Conservation (phyloP, 805 yeast species). For the Candida insectorum region DNA sequence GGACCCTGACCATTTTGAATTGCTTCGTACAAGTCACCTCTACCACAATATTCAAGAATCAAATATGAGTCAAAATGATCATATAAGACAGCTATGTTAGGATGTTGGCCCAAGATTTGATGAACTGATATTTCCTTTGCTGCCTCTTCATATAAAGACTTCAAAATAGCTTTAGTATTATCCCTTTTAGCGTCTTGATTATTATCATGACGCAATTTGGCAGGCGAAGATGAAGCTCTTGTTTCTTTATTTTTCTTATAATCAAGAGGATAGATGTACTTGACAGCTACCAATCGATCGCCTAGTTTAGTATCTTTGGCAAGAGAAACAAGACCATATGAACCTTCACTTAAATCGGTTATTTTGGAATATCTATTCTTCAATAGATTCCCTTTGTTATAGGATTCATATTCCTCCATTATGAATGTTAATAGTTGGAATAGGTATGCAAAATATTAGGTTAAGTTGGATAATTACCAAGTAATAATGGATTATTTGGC, state of each 20-base stretch:
- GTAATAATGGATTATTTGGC: too few species aligned
- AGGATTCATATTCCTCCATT: constrained; percentile 40
- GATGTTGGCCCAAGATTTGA: constrained; percentile 51
- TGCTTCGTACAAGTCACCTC: constrained; percentile 85
- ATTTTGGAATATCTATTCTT: constrained; percentile 64
- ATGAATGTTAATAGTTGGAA: neutral
- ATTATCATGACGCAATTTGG: constrained; percentile 19
- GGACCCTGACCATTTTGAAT: constrained; percentile 67
- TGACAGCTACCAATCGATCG: constrained; percentile 70
- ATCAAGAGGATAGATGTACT: constrained; percentile 68
- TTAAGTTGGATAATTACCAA: too few species aligned
- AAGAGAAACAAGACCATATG: constrained; percentile 86
- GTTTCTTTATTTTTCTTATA: constrained; percentile 22
- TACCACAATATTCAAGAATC: constrained; percentile 74
- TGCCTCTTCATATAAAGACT: constrained; percentile 50
- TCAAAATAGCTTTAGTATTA: constrained; percentile 20
- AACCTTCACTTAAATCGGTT: constrained; percentile 82
- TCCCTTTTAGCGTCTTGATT: constrained; percentile 6
- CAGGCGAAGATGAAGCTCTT: constrained; percentile 35
- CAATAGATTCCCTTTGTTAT: constrained; percentile 44
- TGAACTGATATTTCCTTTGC: constrained; percentile 67
- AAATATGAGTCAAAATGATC: constrained; percentile 53
- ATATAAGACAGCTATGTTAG: constrained; percentile 43
- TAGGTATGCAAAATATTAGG: neutral
- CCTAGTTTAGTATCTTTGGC: constrained; percentile 63